Evolutionary conservation across 257 asterid species (phyloP).

Genomic region (Jasminum sambac): DNA sequence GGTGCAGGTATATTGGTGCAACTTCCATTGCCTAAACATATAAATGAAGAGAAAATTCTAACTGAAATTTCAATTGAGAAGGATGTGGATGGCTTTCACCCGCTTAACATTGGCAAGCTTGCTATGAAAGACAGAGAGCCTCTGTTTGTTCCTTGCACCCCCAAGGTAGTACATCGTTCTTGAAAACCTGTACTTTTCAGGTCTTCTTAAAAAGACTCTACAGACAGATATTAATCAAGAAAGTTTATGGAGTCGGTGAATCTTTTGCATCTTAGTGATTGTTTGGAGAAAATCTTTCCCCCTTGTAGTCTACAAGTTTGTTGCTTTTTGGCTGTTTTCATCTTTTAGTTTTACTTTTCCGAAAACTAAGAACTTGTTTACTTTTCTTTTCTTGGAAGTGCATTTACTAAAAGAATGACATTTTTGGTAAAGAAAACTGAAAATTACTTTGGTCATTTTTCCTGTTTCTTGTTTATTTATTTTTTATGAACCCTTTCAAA

Average conservation of each 20-base stretch:
- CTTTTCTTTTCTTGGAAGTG: no score
- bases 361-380: no score
- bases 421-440: no score
- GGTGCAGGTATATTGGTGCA: conserved; percentile 84
- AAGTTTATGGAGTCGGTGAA: neutral
- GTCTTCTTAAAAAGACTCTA: neutral
- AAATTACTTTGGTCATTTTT: no score
- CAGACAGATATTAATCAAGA: neutral
- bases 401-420: no score
- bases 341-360: no score
- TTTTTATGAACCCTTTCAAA: no score
- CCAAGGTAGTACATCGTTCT: conserved; percentile 56
- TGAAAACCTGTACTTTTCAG: neutral
- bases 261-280: neutral
- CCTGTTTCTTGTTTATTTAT: no score
- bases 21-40: conserved; percentile 92
- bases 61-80: conserved; percentile 76
- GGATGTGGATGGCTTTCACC: conserved; percentile 98
- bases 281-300: no score
- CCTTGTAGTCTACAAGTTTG: no score
- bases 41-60: conserved; percentile 78
- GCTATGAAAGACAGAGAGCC: conserved; percentile 99
- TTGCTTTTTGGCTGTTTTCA: no score
- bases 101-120: conserved; percentile 89
- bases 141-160: conserved; percentile 90